Evolutionary conservation across 208 protist species (phyloP), one percentile per base, ranked within the genome.

Genomic region (Strigomonas oncopelti): DNA sequence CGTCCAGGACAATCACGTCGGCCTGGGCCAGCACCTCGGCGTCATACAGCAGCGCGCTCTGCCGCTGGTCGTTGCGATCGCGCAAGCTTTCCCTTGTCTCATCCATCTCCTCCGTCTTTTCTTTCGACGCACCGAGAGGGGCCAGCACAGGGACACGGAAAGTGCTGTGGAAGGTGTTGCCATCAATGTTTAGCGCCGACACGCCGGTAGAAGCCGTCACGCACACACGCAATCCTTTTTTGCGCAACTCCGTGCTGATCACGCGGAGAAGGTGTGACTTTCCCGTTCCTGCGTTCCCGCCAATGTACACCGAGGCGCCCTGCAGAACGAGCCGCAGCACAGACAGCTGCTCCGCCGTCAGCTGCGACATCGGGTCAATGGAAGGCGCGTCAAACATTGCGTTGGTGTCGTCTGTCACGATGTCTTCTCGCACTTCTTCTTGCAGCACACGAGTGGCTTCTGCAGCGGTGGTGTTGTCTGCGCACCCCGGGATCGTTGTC

Each of bases 1-100:
- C 90, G 70, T 96, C 90, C 31, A 96, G 56, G 29, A 96, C 67
- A 55, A 96, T 74, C 28, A 88, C 80, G 48, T 96, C 81, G 16
- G 74, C 18, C 7, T 61, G 14, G 1, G 61, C 7, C 1, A 92
- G 61, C 22, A 53, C 61, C 25, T 84, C 58, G 0, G n/a, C 1
- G 38, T 78, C 57, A 24, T 69, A 77, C 34, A 22, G 32, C n/a
- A 77, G 29, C 13, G 29, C 14, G 29, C 38, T 55, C 28, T 53
- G 18, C 1, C 61, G 67, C 18, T 48, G 42, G 16, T 48, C 13
- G 16, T 48, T 14, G 5, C 55, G 67, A 71, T 65, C 27, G 22
- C 52, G n/a, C 36, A 63, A 61, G n/a, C 54, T 22, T 0, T 29
- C 4, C 5, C 25, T 27, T 4, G 48, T 51, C 29, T 59, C 63